Evolutionary conservation across 495 filamentous ascomycete genomes (phyloP).

Genomic region (Filosporella fistucella): DNA sequence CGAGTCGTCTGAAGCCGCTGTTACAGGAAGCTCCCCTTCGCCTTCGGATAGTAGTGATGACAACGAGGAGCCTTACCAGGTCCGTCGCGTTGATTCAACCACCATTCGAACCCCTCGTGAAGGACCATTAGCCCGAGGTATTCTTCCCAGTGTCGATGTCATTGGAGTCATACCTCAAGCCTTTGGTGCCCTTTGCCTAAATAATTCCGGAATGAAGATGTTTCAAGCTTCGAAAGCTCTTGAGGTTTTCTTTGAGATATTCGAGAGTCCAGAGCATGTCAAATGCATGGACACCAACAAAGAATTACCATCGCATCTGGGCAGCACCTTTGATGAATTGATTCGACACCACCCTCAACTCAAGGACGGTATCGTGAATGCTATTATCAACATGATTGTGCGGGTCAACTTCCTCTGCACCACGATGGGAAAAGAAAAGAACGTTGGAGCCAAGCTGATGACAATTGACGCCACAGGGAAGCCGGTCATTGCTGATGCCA

Average conservation of each 20-base stretch:
- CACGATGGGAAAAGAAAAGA: slow-evolving; percentile 57
- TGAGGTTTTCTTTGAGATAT: slow-evolving; percentile 86
- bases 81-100: slow-evolving; percentile 7
- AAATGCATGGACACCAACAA: slow-evolving; percentile 71
- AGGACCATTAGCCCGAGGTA: slow-evolving; percentile 59
- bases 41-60: slow-evolving; percentile 16
- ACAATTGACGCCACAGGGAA: slow-evolving; percentile 42
- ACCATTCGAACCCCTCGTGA: slow-evolving; percentile 35
- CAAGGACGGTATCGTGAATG: slow-evolving; percentile 71
- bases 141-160: slow-evolving; percentile 79
- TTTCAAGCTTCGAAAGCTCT: slow-evolving; percentile 81
- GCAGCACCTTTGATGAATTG: slow-evolving; percentile 87
- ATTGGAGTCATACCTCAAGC: slow-evolving; percentile 81
- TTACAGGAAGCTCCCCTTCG: slow-evolving; percentile 6
- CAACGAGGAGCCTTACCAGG: slow-evolving; percentile 3
- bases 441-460: slow-evolving; percentile 78
- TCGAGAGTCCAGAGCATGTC: slow-evolving; percentile 86
- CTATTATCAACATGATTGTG: slow-evolving; percentile 77
- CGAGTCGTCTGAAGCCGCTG: neutral
- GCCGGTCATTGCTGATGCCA: slow-evolving; percentile 44
- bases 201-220: slow-evolving; percentile 80
- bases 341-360: slow-evolving; percentile 87
- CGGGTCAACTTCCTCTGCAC: slow-evolving; percentile 68
- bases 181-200: slow-evolving; percentile 91
- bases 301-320: slow-evolving; percentile 60